A percentile compares a stretch with the other conserved stretches of the same genome.
Evolutionary conservation across 306 rosid genomes (phyloP).

Genomic region (Glycine soja): DNA sequence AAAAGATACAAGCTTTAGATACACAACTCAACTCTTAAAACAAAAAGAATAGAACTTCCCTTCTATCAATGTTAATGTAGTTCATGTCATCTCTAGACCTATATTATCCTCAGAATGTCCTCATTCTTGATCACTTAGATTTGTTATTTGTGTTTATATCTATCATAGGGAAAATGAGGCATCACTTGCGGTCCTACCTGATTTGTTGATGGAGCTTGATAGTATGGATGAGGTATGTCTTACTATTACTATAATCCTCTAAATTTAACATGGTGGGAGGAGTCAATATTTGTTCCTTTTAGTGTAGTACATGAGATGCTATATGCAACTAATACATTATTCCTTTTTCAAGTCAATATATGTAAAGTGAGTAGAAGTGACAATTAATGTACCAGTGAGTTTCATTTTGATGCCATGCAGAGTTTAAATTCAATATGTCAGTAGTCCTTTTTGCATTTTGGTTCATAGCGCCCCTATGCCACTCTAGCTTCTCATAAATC

Average conservation of each 20-base stretch:
- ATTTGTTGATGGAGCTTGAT: conserved; percentile 80
- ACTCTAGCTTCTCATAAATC: conserved; percentile 24
- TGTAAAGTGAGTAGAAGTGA: conserved; percentile 14
- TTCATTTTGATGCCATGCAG: conserved; percentile 9
- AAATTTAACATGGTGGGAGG: conserved; percentile 20
- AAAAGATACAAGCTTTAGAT: not conserved
- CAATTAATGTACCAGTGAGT: not conserved
- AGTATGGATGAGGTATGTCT: conserved; percentile 76
- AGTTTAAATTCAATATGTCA: conserved; percentile 15
- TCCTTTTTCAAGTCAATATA: not conserved
- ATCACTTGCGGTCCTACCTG: conserved; percentile 83
- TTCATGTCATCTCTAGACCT: not conserved
- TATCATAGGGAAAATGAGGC: conserved; percentile 85
- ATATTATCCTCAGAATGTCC: conserved; percentile 14
- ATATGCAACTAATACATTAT: not conserved
- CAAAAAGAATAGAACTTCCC: not conserved
- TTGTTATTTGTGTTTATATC: not conserved
- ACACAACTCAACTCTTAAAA: conserved; percentile 24
- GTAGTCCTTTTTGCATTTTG: not conserved
- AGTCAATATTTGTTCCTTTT: conserved; percentile 5
- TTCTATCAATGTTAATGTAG: not conserved
- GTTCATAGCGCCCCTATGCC: conserved; percentile 3
- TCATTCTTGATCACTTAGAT: conserved; percentile 6
- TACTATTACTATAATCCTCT: not conserved
- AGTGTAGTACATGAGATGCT: not conserved